phyloP scores from a whole-genome alignment of 2,329 filamentous ascomycete genomes.

The Fusarium bactridioides region DNA sequence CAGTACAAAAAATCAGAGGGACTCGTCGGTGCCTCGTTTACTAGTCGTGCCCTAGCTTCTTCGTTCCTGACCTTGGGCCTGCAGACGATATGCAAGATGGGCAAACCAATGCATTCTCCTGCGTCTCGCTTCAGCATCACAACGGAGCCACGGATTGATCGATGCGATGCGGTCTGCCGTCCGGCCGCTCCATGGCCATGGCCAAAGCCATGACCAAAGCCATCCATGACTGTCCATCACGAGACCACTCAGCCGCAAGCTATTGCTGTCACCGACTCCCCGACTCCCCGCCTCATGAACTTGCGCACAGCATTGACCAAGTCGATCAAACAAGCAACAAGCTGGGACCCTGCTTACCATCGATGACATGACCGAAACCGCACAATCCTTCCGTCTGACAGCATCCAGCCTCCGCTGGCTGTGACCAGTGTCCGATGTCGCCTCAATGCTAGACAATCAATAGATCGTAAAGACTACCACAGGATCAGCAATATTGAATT shows the following conservation, averaged over 20 bases:
- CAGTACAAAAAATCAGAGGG: neutral
- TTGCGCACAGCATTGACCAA: constrained; percentile 27
- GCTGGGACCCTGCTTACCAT: neutral
- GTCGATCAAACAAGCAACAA: constrained; percentile 23
- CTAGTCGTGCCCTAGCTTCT: constrained; percentile 28
- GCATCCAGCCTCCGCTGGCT: neutral
- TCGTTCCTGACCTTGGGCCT: constrained; percentile 34
- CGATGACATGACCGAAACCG: constrained; percentile 5
- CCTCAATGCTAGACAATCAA: neutral
- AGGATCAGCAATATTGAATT: constrained; percentile 1
- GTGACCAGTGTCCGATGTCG: neutral
- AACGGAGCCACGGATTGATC: constrained; percentile 22
- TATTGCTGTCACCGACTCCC: constrained; percentile 26
- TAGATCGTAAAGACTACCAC: neutral
- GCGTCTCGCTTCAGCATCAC: constrained; percentile 40
- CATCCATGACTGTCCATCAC: neutral
- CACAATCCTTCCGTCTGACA: constrained; percentile 9
- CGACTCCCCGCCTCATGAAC: constrained; percentile 19
- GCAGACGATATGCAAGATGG: constrained; percentile 33
- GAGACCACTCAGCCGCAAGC: constrained; percentile 28
- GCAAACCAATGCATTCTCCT: constrained; percentile 36
- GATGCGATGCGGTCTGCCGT: constrained; percentile 12
- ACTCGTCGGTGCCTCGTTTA: constrained; percentile 9
- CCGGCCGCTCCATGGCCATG: neutral
- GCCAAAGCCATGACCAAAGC: neutral